Base-by-base conservation (phyloP, 2,329 filamentous ascomycete species). In the Xylaria sp. region DNA sequence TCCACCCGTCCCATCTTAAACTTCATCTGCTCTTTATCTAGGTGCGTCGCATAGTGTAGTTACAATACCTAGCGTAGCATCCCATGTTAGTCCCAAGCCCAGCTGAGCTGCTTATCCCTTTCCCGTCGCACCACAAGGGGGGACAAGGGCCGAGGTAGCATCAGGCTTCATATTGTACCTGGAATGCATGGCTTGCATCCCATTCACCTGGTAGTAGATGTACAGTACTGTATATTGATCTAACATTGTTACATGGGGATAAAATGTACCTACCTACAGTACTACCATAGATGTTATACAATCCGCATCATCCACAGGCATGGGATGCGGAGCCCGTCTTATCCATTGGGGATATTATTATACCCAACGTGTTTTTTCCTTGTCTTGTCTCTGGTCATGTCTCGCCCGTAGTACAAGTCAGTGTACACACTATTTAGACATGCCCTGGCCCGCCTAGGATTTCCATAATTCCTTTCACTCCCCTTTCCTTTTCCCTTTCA, bases 341-440 rank as follows among this genome's bases (percentile, higher is more conserved):
- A 43, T 50, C 57, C 54, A 21, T 19, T 4, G 9, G 15, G 8
- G 35, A 37, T 12, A 37, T 15, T 50, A 37, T 14, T 51, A 23
- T 37, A 38, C 28, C 28, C 9, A 31, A 31, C 9, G 28, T 31
- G 28, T 31, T 31, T 31, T 31, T 31, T 9, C 28, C 28, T 31
- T n/a, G n/a, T n/a, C n/a, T n/a, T n/a, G n/a, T n/a, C 5, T 31
- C 50, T 25, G 12, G 19, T 15, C 50, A 12, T 65, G 59, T 65
- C 61, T 58, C 65, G 49, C 28, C 28, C 28, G 28, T 31, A 31
- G 28, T 31, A 9, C 28, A 31, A n/a, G 28, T 31, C 5, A 31
- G 28, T 31, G 4, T 31, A 9, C 9, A 31, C 28, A 31, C 28
- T 64, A 64, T 67, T 57, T 65, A 66, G 64, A 61, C 45, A 60